Evolutionary conservation across 441 rosid genomes (phyloP), one percentile per base, ranked within the genome.

Genomic region (Populus tomentosa): DNA sequence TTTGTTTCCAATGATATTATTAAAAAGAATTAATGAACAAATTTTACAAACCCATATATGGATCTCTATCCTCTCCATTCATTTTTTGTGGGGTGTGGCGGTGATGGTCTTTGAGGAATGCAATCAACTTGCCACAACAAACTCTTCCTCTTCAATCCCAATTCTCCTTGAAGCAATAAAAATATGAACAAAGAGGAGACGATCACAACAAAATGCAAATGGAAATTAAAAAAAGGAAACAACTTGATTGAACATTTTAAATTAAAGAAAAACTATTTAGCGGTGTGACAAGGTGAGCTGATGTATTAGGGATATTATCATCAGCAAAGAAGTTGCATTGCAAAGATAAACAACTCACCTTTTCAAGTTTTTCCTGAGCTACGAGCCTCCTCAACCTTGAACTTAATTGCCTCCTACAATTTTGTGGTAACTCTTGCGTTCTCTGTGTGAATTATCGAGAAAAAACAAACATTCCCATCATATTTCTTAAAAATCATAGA

Each of bases 351-450:
- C 71, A 28, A 53, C 67, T 80, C 62, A 90, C 92, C 92, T 87
- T 88, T 82, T 89, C 91, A 68, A 90, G 87, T 88, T 89, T 90
- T 14, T 85, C 91, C 82, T 81, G 85, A 3, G 69, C 80, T 79
- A 86, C 89, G 82, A 90, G 82, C 78, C 91, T 86, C 85, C 90
- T 85, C 83, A 89, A 84, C 85, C 86, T 87, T 68, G 91, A 79
- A 79, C 84, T 81, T 74, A 90, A 85, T 70, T 68, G 84, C 84
- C 85, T 89, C 82, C 86, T 88, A 78, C 86, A 89, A 72, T 85
- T 89, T 70, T 76, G 87, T 68, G 92, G 87, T 79, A 89, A 85
- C 76, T 80, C 89, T 62, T 84, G 85, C 71, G 87, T 84, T 84
- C 75, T 83, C 92, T 90, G 94, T 83, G 78, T 38, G 38, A 75